phyloP scores from a whole-genome alignment of 192 early-diverging fungal genomes.

The Coemansia sp. region DNA sequence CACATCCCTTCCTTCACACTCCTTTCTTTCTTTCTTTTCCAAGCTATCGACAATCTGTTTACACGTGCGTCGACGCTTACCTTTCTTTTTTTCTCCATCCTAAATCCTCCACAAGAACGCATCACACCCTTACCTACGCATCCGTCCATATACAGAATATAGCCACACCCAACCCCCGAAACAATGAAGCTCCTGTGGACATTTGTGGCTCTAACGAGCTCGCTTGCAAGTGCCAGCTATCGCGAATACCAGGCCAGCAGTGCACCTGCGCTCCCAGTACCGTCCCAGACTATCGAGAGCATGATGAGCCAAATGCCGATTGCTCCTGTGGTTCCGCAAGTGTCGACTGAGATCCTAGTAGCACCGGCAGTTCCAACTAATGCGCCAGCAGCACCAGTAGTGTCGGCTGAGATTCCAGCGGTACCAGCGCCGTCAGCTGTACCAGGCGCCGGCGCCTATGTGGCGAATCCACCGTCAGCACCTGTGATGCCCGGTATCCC shows the following conservation, averaged over 20 bases:
- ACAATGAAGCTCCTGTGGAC: constrained; percentile 48
- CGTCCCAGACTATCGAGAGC: background rate
- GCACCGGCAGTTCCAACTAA: constrained; percentile 1
- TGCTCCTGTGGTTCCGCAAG: background rate
- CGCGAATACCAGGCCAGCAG: constrained; percentile 30
- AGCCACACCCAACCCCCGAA: background rate
- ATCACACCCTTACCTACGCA: background rate
- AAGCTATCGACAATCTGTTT: background rate
- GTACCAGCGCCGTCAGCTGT: constrained; percentile 6
- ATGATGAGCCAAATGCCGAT: background rate
- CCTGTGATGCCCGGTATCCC: background rate
- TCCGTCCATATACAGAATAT: background rate
- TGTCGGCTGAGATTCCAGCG: constrained; percentile 10
- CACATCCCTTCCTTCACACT: no score
- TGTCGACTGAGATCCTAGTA: constrained; percentile 10
- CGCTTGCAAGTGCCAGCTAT: constrained; percentile 28
- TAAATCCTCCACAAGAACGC: no score
- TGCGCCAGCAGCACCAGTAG: constrained; percentile 1
- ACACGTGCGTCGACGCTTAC: background rate
- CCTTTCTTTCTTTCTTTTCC: background rate
- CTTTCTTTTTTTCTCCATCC: background rate
- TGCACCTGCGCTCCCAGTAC: constrained; percentile 12
- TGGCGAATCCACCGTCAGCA: constrained; percentile 34
- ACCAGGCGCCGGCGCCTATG: constrained; percentile 19
- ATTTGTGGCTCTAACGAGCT: constrained; percentile 29